Percentiles rank a stretch among this genome's conserved stretches.
Conservation (phyloP, 345 rosid genomes). For the Sisymbrium altissimum region DNA sequence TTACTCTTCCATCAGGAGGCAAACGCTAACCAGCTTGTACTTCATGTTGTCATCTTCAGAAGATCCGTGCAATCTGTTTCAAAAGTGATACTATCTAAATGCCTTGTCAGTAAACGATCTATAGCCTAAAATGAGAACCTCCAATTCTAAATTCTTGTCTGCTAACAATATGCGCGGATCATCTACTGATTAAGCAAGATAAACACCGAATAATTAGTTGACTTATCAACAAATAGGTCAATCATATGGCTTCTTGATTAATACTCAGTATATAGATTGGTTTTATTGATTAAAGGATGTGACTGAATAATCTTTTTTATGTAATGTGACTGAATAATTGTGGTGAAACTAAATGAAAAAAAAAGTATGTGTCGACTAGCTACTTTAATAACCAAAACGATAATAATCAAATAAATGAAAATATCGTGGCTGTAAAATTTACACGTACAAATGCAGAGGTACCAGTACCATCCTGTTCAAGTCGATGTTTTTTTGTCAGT, state of each 20-base stretch:
- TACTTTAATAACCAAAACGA: background rate
- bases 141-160: background rate
- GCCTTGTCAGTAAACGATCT: background rate
- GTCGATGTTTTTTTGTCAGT: slow-evolving; percentile 23
- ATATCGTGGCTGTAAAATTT: slow-evolving; percentile 19
- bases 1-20: background rate
- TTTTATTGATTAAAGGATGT: background rate
- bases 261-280: background rate
- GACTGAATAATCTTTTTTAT: too few species aligned
- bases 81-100: background rate
- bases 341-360: background rate
- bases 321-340: background rate
- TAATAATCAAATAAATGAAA: background rate
- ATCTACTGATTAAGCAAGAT: background rate
- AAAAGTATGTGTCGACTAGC: background rate
- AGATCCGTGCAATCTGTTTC: background rate
- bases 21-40: background rate
- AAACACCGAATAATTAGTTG: background rate
- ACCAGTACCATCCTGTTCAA: slow-evolving; percentile 14
- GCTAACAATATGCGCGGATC: background rate
- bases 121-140: background rate
- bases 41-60: background rate
- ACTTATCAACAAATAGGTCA: background rate
- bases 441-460: slow-evolving; percentile 33
- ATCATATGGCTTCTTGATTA: background rate